Evolutionary conservation across 2,329 filamentous ascomycete species (phyloP).

Genomic region (Aspergillus pseudoviridinutans): DNA sequence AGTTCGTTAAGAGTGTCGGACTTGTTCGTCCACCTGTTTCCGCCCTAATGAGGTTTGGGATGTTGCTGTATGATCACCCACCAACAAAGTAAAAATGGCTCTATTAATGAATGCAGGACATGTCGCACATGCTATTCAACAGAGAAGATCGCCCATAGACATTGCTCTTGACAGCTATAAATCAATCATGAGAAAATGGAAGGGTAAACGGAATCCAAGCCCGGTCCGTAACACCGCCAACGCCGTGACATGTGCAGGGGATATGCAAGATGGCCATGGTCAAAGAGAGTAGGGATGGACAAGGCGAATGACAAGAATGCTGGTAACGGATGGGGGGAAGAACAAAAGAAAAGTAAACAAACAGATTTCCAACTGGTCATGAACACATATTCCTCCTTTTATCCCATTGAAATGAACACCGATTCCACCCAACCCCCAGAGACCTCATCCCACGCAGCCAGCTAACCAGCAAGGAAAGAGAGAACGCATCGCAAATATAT

Average conservation of each 20-base stretch:
- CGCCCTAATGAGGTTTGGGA: too few species aligned
- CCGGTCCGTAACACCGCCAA: slow-evolving; percentile 13
- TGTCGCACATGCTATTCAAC: neutral
- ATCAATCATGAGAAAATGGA: neutral
- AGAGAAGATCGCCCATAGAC: neutral
- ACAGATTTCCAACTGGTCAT: slow-evolving; percentile 20
- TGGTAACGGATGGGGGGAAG: slow-evolving; percentile 1
- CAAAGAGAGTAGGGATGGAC: slow-evolving; percentile 2
- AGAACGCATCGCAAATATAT: slow-evolving; percentile 3
- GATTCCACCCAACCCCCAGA: slow-evolving; percentile 5
- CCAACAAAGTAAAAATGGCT: slow-evolving; percentile 8
- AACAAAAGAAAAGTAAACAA: slow-evolving; percentile 5
- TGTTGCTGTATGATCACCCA: too few species aligned
- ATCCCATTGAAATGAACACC: slow-evolving; percentile 7
- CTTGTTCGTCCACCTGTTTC: too few species aligned
- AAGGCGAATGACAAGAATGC: slow-evolving; percentile 3
- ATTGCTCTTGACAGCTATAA: neutral
- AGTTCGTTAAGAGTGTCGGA: too few species aligned
- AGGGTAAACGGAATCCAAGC: slow-evolving; percentile 4
- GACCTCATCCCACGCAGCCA: slow-evolving; percentile 9
- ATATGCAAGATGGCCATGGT: slow-evolving; percentile 20
- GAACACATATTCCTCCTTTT: slow-evolving; percentile 13
- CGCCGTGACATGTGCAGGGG: slow-evolving; percentile 21
- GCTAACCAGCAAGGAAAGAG: neutral
- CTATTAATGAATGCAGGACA: neutral